Evolutionary conservation across 228 moss, liverwort and hornwort species (phyloP), one percentile per base, ranked within the genome.

Genomic region (Sphagnum fallax): DNA sequence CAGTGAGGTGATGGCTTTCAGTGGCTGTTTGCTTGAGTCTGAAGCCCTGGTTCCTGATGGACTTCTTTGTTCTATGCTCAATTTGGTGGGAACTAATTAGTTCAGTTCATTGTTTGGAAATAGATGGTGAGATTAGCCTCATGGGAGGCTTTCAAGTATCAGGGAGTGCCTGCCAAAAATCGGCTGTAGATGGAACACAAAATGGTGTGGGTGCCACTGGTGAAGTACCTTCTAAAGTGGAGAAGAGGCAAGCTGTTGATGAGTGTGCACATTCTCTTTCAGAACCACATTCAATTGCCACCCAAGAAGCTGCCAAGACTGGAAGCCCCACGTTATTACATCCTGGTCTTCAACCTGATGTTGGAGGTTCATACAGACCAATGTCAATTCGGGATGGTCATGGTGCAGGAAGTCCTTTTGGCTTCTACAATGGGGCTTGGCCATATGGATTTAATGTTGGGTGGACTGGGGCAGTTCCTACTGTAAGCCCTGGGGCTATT

Each of bases 371-470:
- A 0, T 75, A 79, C 9, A 73, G 82, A n/a, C 82, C 87, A 70
- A 63, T 75, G 50, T 74, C 80, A n/a, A 60, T 83, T 1, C 6
- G 61, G 92, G 76, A 82, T 0, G 86, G 86, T 5, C 61, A 2
- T 8, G 32, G 32, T 32, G 32, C 32, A 32, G 74, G 76, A 7
- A 10, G 76, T 60, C 69, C 83, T 6, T 74, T 76, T 10, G 76
- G 79, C 8, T 18, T 79, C 47, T 79, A 65, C 51, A 83, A 77
- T 49, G 76, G 79, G 14, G 75, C 83, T 49, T 83, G 79, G 83
- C 84, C 92, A 4, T 88, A 86, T 71, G 90, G 86, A 0, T 92
- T 84, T 65, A 90, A 88, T 63, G 83, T 85, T 12, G 92, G 90
- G 48, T 92, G 92, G 90, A 90, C 73, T 58, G 82, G 84, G 32